These are phyloP conservation scores for Pseudogymnoascus sp. DNA, from an alignment of 2,329 filamentous ascomycete species.

Conservation along the genomic window DNA sequence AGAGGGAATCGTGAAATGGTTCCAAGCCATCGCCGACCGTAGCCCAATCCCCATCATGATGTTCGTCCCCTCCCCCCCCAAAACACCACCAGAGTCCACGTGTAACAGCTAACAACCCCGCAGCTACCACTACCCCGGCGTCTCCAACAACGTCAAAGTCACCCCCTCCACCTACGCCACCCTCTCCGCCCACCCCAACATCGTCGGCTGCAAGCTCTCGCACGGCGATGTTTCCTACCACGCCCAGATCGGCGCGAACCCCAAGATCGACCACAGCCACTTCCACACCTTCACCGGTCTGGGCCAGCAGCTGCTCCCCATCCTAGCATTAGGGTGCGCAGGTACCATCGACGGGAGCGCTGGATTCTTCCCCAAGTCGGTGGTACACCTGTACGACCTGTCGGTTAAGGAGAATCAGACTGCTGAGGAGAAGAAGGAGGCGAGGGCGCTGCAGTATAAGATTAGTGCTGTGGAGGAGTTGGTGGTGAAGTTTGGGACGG, in stretches of 20 bases:
- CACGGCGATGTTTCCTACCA: slow-evolving; percentile 61
- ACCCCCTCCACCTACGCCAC: slow-evolving; percentile 48
- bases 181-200: slow-evolving; percentile 56
- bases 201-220: slow-evolving; percentile 63
- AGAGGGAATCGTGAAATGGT: slow-evolving; percentile 54
- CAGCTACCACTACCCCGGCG: slow-evolving; percentile 52
- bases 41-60: slow-evolving; percentile 54
- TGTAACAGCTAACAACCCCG: background rate
- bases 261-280: slow-evolving; percentile 48
- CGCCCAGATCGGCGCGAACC: slow-evolving; percentile 51
- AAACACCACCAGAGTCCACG: background rate
- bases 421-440: slow-evolving; percentile 40
- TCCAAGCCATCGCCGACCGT: slow-evolving; percentile 50
- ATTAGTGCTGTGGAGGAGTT: slow-evolving; percentile 56
- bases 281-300: slow-evolving; percentile 59
- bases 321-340: slow-evolving; percentile 54
- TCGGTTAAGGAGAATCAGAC: slow-evolving; percentile 30
- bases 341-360: slow-evolving; percentile 62
- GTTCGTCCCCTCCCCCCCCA: slow-evolving; percentile 25
- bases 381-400: slow-evolving; percentile 50
- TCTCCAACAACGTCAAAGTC: slow-evolving; percentile 58
- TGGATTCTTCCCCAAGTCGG: slow-evolving; percentile 55
- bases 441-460: slow-evolving; percentile 50
- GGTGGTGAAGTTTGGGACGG: slow-evolving; percentile 51
- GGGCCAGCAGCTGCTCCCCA: slow-evolving; percentile 57